Conservation (phyloP, 805 yeast genomes). For the Nakazawaea ernobii region DNA sequence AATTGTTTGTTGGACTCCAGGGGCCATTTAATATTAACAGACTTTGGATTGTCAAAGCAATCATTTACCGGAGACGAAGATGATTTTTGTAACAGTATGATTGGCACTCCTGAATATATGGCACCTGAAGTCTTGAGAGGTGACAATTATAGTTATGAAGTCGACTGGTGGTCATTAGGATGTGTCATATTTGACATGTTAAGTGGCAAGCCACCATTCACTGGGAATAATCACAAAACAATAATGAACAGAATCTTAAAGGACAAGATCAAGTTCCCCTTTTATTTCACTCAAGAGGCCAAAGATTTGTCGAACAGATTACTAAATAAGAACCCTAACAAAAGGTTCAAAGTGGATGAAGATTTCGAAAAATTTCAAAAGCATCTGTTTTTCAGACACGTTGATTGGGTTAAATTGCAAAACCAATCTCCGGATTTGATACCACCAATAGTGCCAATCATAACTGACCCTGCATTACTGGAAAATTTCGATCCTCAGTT, state of each 20-base stretch:
- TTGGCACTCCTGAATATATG: conserved; percentile 81
- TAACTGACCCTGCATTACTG: conserved; percentile 76
- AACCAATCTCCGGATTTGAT: conserved; percentile 37
- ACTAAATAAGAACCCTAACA: conserved; percentile 61
- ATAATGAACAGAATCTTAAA: conserved; percentile 70
- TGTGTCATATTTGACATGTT: conserved; percentile 75
- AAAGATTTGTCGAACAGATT: conserved; percentile 66
- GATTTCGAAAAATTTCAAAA: conserved; percentile 50
- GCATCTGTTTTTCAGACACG: conserved; percentile 71
- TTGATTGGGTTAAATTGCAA: conserved; percentile 61
- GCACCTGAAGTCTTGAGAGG: conserved; percentile 88
- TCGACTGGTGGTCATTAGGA: conserved; percentile 93
- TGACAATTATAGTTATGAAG: conserved; percentile 67
- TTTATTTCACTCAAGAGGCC: conserved; percentile 72
- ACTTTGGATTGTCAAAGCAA: conserved; percentile 71
- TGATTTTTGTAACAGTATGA: conserved; percentile 47
- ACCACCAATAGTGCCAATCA: conserved; percentile 81
- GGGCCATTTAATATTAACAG: conserved; percentile 83
- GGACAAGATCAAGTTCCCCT: conserved; percentile 65
- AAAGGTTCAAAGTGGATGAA: conserved; percentile 54
- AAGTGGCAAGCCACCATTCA: conserved; percentile 84
- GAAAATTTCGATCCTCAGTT: conserved; percentile 82
- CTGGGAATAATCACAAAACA: conserved; percentile 72
- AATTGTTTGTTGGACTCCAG: conserved; percentile 69
- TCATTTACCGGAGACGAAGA: conserved; percentile 27